phyloP scores from a whole-genome alignment of 139 green algal species.

The Tetraselmis chui region DNA sequence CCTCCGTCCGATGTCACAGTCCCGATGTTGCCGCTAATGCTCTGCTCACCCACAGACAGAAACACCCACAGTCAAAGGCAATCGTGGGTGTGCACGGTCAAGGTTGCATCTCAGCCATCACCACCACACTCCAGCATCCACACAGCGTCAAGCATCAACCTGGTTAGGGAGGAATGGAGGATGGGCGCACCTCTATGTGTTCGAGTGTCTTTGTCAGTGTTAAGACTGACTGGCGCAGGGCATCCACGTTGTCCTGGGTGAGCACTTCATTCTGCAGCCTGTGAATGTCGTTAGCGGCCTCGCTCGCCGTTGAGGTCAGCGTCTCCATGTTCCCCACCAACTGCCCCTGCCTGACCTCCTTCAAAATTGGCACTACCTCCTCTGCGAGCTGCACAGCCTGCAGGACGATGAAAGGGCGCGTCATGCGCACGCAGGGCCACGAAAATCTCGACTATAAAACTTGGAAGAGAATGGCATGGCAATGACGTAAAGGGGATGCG shows the following conservation, averaged over 20 bases:
- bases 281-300: constrained; percentile 75
- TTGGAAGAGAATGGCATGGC: too few relatives aligned
- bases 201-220: constrained; percentile 58
- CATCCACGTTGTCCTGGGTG: constrained; percentile 84
- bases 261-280: constrained; percentile 80
- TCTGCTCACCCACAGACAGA: constrained; percentile 11
- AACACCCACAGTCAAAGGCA: too few relatives aligned
- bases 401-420: not conserved
- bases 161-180: constrained; percentile 7
- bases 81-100: too few relatives aligned
- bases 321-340: constrained; percentile 73
- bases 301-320: constrained; percentile 69
- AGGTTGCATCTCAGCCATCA: not conserved
- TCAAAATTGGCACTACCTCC: constrained; percentile 38
- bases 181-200: constrained; percentile 17
- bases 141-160: not conserved
- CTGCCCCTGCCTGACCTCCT: constrained; percentile 61
- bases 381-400: not conserved
- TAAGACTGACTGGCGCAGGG: constrained; percentile 63
- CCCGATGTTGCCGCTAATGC: constrained; percentile 54
- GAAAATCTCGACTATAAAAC: too few relatives aligned
- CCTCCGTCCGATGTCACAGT: constrained; percentile 61
- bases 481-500: too few relatives aligned
- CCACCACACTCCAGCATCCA: not conserved
- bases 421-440: not conserved